phyloP scores from a whole-genome alignment of 2,329 filamentous ascomycete genomes.

The Trichoderma afroharzianum region DNA sequence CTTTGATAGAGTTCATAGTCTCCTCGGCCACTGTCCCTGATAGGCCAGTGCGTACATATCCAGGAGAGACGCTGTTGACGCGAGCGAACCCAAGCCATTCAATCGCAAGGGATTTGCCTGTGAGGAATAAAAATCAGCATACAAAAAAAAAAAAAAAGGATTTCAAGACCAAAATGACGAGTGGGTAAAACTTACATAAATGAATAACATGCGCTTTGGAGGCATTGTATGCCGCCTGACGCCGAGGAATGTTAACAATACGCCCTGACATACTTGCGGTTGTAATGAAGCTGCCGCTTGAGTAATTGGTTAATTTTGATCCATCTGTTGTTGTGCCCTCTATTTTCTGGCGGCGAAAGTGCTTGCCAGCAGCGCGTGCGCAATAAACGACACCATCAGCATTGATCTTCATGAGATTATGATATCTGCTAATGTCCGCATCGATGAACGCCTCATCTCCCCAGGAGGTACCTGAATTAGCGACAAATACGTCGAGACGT shows the following conservation, averaged over 20 bases:
- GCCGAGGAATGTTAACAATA: conserved; percentile 72
- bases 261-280: conserved; percentile 77
- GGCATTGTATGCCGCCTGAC: conserved; percentile 70
- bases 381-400: conserved; percentile 76
- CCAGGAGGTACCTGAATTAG: conserved; percentile 29
- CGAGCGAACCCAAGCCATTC: conserved; percentile 75
- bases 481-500: conserved; percentile 33
- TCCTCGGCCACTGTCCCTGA: conserved; percentile 27
- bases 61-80: conserved; percentile 68
- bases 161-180: not conserved
- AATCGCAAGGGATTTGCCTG: conserved; percentile 63
- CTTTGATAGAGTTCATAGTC: conserved; percentile 30
- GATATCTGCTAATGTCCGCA: conserved; percentile 31
- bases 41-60: conserved; percentile 67
- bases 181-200: conserved; percentile 54
- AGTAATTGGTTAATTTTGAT: not conserved
- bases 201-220: conserved; percentile 39
- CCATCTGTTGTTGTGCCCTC: conserved; percentile 58
- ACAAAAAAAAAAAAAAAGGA: not conserved
- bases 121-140: not conserved
- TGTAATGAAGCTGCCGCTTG: not conserved
- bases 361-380: conserved; percentile 63
- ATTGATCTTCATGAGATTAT: conserved; percentile 50
- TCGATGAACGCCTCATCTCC: conserved; percentile 23
- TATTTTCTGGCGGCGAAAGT: conserved; percentile 65